These are phyloP conservation scores for Sugiyamaella sp. DNA, from an alignment of 1,139 yeast species.

Conservation along the genomic window DNA sequence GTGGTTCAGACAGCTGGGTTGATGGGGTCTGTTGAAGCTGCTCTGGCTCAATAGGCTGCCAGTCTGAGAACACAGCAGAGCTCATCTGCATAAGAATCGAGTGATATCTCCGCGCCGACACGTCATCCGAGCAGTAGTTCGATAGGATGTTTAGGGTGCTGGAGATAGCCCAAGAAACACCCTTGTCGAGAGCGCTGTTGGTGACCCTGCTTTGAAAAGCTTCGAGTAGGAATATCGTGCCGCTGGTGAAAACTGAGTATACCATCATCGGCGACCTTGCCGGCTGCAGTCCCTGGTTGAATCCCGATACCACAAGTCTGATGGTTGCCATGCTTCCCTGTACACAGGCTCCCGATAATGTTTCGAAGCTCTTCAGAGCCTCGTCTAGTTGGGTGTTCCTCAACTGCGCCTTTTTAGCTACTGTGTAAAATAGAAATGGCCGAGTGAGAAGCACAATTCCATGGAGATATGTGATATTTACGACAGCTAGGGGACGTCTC, in stretches of 20 bases:
- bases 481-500: constrained; percentile 5
- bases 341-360: constrained; percentile 19
- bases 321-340: constrained; percentile 21
- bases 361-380: constrained; percentile 20
- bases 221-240: constrained; percentile 17
- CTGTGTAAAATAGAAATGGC: constrained; percentile 23
- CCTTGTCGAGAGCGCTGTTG: constrained; percentile 7
- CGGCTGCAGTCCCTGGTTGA: constrained; percentile 13
- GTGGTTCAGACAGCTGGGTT: neutral
- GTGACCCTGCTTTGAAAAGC: constrained; percentile 19
- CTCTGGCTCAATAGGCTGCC: constrained; percentile 9
- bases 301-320: constrained; percentile 1
- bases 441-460: constrained; percentile 22
- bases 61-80: constrained; percentile 6
- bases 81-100: constrained; percentile 17
- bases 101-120: constrained; percentile 16
- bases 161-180: constrained; percentile 14
- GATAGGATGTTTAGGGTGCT: constrained; percentile 13
- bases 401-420: constrained; percentile 19
- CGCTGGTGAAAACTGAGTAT: constrained; percentile 19
- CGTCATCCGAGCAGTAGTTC: constrained; percentile 12
- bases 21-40: neutral
- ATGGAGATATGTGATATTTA: constrained; percentile 20
- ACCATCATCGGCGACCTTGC: constrained; percentile 14
- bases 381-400: constrained; percentile 19